Conservation (phyloP, 805 yeast species). For the Maudiozyma bulderi region DNA sequence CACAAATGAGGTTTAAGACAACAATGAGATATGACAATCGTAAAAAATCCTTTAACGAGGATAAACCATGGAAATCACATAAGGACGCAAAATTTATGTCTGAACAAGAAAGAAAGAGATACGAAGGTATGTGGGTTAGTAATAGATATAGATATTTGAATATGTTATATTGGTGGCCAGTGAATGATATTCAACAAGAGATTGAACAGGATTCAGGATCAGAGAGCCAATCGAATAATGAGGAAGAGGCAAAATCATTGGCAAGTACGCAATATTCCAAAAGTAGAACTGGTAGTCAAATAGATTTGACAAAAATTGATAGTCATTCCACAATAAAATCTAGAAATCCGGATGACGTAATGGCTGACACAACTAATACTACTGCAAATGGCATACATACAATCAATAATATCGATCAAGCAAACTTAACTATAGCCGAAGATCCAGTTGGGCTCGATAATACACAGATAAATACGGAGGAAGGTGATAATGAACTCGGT, state of each 20-base stretch:
- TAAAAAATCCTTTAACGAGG: constrained; percentile 52
- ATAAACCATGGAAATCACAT: constrained; percentile 92
- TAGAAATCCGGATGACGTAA: neutral
- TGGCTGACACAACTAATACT: neutral
- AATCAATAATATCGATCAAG: too few species aligned
- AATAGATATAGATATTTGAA: constrained; percentile 61
- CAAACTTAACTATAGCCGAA: too few species aligned
- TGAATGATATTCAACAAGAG: constrained; percentile 1
- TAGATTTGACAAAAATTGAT: neutral
- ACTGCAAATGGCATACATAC: neutral
- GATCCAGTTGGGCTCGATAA: too few species aligned
- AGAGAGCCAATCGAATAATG: neutral
- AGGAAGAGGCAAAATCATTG: neutral
- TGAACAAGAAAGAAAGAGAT: constrained; percentile 70
- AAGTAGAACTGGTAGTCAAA: neutral
- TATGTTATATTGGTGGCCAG: constrained; percentile 26
- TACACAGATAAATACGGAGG: too few species aligned
- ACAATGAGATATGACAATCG: constrained; percentile 20
- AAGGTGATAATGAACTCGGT: too few species aligned
- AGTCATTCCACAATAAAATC: neutral
- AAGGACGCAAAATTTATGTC: constrained; percentile 42
- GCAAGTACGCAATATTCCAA: neutral
- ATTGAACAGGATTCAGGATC: neutral
- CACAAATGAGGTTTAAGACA: constrained; percentile 14
- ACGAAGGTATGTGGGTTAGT: constrained; percentile 91